Base-by-base conservation (phyloP, 2,329 filamentous ascomycete species). In the Sarocladium brachiariae region DNA sequence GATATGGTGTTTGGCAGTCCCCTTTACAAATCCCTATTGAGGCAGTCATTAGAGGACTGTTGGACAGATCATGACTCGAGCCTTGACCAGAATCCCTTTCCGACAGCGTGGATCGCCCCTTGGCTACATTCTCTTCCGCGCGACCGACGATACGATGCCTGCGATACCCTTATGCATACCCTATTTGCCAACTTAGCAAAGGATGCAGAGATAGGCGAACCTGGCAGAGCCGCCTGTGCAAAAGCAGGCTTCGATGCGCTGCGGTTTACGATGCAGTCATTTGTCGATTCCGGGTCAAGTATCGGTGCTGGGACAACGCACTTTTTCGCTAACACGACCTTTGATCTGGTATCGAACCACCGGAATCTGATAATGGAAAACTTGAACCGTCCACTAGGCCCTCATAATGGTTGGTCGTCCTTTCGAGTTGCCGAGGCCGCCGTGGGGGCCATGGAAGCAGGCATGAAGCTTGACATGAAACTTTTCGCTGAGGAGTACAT, bases 1-100 rank as follows among this genome's bases (percentile, higher is more conserved):
- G 90, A 96, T 62, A 80, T 90, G 55, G 80, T 96, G 38, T 88
- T 93, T 59, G 80, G 78, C 52, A 90, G 86, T 54, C 83, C 84
- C 7, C 75, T 79, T 3, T 81, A 87, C 58, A 75, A 76, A 30
- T 68, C 69, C n/a, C 64, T 87, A 6, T 74, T 91, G 11, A 66
- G 71, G 8, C 80, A 83, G 55, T 83, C 84, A 13, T 70, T 83
- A 38, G 72, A 77, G 19, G 59, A 67, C 35, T 67, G 63, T 53
- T 70, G 67, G 46, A 61, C 56, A 43, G 62, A 59, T 2, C 61
- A 60, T n/a, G 75, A 78, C 30, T 63, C 71, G 11, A 68, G 55
- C 5, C 31, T 69, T 11, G 72, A 77, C 3, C 72, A 73, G 50
- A 74, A 78, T 0, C 77, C 83, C 2, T 75, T 88, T 43, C 80